Percentiles rank a stretch among this genome's conserved stretches.
These are phyloP conservation scores for Nakaseomyces sp. DNA, from an alignment of 1,139 yeast species.

Conservation along the genomic window DNA sequence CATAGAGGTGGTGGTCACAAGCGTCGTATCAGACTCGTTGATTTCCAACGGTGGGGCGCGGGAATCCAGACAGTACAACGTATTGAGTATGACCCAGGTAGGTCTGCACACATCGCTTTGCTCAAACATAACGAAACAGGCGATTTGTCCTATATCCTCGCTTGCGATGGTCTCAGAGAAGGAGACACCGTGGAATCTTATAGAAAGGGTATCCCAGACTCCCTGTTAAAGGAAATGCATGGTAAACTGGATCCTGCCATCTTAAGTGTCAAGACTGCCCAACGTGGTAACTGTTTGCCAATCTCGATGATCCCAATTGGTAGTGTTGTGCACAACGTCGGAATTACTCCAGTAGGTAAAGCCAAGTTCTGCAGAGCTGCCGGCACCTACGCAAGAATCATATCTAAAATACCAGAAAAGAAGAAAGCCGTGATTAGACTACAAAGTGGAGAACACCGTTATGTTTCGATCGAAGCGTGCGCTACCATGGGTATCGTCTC, in stretches of 20 bases:
- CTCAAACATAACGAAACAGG: constrained; percentile 57
- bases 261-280: constrained; percentile 76
- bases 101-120: constrained; percentile 90
- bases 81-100: constrained; percentile 92
- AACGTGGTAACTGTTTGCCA: constrained; percentile 93
- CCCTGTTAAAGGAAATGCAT: constrained; percentile 50
- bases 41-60: constrained; percentile 53
- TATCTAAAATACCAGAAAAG: constrained; percentile 67
- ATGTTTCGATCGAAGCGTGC: constrained; percentile 74
- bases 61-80: constrained; percentile 79
- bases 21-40: constrained; percentile 76
- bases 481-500: constrained; percentile 94
- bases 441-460: constrained; percentile 90
- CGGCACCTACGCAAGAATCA: constrained; percentile 85
- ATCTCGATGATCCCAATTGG: constrained; percentile 89
- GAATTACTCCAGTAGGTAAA: constrained; percentile 68
- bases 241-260: constrained; percentile 90
- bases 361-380: constrained; percentile 91
- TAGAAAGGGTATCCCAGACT: constrained; percentile 77
- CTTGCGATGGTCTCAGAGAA: constrained; percentile 85
- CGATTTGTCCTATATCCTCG: constrained; percentile 68
- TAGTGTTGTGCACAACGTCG: constrained; percentile 79
- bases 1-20: constrained; percentile 98
- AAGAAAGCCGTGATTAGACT: constrained; percentile 70
- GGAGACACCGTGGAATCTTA: constrained; percentile 89